phyloP scores from a whole-genome alignment of 1,139 yeast species.

The Magnusiomyces suaveolens region DNA sequence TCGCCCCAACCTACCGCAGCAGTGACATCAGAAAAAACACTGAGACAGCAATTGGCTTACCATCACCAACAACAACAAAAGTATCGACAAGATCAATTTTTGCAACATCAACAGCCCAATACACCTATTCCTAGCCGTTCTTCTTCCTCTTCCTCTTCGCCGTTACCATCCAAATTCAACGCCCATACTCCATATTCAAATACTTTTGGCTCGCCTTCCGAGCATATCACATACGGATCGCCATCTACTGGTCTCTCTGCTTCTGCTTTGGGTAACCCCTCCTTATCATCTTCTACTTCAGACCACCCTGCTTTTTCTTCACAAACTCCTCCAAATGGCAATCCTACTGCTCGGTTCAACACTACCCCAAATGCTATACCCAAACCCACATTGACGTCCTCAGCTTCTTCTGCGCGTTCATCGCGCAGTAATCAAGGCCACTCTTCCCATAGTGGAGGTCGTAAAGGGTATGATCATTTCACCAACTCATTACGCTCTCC shows the following conservation, averaged over 20 bases:
- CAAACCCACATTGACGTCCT: not conserved
- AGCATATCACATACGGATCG: not conserved
- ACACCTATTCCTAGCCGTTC: not conserved
- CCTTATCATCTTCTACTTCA: not conserved
- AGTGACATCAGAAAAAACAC: slow-evolving; percentile 4
- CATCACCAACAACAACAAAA: slow-evolving; percentile 8
- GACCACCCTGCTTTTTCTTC: not conserved
- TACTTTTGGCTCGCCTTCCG: not conserved
- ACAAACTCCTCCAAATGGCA: not conserved
- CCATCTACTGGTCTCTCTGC: not conserved
- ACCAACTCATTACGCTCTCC: slow-evolving; percentile 50
- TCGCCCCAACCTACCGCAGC: slow-evolving; percentile 5
- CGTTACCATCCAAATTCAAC: not conserved
- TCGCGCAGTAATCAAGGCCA: not conserved
- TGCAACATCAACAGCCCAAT: not conserved
- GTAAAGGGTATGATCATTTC: not conserved
- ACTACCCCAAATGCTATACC: not conserved
- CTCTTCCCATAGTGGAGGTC: not conserved
- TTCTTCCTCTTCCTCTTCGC: too few relatives aligned
- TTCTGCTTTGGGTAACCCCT: not conserved
- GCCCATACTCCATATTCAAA: not conserved
- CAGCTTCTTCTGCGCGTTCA: not conserved
- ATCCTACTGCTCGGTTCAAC: not conserved
- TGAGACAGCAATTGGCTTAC: slow-evolving; percentile 15
- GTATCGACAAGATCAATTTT: not conserved